Evolutionary conservation across 2,329 filamentous ascomycete species (phyloP).

Genomic region (Claviceps sorghi): DNA sequence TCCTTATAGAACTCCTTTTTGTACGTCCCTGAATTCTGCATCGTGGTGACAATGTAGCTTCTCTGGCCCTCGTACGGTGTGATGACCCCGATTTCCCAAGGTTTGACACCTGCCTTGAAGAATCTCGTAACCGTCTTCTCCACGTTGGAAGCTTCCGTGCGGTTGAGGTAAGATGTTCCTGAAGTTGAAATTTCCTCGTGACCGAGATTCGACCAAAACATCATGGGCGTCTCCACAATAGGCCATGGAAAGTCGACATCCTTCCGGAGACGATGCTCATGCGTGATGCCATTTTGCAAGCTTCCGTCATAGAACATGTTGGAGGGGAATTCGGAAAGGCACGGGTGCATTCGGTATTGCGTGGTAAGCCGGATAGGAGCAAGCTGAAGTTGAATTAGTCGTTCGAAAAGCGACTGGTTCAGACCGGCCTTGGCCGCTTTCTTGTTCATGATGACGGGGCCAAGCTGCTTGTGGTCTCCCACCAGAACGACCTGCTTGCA

Average conservation of each 20-base stretch:
- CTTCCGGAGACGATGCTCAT: slow-evolving; percentile 70
- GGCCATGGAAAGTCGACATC: slow-evolving; percentile 99
- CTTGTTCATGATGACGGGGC: slow-evolving; percentile 99
- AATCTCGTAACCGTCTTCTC: slow-evolving; percentile 98
- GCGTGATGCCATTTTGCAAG: slow-evolving; percentile 89
- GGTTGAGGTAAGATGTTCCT: slow-evolving; percentile 94
- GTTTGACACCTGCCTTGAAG: slow-evolving; percentile 96
- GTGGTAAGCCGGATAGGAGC: slow-evolving; percentile 88
- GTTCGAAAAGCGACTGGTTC: slow-evolving; percentile 97
- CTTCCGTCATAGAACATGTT: slow-evolving; percentile 99
- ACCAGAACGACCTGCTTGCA: slow-evolving; percentile 99
- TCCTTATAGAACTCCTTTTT: slow-evolving; percentile 99
- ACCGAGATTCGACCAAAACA: slow-evolving; percentile 98
- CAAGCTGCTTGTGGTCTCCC: slow-evolving; percentile 94
- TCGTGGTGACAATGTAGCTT: slow-evolving; percentile 97
- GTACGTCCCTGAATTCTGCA: slow-evolving; percentile 94
- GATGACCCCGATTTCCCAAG: slow-evolving; percentile 88
- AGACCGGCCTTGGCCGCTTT: slow-evolving; percentile 95
- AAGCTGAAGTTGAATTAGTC: slow-evolving; percentile 80
- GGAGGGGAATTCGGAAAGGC: slow-evolving; percentile 89
- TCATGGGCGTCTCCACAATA: slow-evolving; percentile 87
- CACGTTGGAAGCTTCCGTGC: slow-evolving; percentile 91
- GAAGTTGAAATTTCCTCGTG: slow-evolving; percentile 97
- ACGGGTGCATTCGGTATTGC: slow-evolving; percentile 98
- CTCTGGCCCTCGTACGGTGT: slow-evolving; percentile 97